A percentile compares a stretch with the other conserved stretches of the same genome.
phyloP scores from a whole-genome alignment of 805 yeast genomes.

The Wickerhamomyces mucosus region DNA sequence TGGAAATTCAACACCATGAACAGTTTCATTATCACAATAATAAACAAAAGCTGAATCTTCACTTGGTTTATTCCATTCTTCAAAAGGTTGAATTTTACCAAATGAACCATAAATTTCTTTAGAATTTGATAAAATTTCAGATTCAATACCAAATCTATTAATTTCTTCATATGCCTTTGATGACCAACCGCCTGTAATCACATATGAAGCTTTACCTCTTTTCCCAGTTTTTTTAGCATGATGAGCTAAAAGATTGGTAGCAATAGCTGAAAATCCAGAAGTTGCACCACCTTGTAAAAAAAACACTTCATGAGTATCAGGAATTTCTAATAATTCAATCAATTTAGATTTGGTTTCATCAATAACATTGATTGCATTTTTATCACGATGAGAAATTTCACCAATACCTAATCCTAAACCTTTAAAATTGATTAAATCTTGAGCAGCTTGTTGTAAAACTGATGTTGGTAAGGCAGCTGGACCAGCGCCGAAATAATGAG shows the following conservation, averaged over 20 bases:
- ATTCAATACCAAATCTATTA: conserved; percentile 65
- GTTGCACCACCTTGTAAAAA: conserved; percentile 99
- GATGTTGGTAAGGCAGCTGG: conserved; percentile 85
- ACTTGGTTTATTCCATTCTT: conserved; percentile 49
- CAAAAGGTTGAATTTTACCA: conserved; percentile 55
- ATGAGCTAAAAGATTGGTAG: conserved; percentile 72
- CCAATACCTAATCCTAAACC: conserved; percentile 79
- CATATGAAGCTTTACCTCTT: conserved; percentile 75
- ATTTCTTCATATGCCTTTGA: conserved; percentile 86
- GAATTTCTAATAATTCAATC: conserved; percentile 56
- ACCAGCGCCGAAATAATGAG: conserved; percentile 95
- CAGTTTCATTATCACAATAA: conserved; percentile 96
- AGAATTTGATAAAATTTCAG: conserved; percentile 59
- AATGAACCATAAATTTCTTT: conserved; percentile 47
- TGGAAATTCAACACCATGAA: conserved; percentile 78
- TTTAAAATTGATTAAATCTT: conserved; percentile 66
- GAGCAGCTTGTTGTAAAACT: conserved; percentile 83
- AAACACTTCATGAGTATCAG: conserved; percentile 89
- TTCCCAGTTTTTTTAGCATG: conserved; percentile 64
- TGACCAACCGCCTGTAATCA: conserved; percentile 93
- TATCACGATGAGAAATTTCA: conserved; percentile 92
- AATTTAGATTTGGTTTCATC: conserved; percentile 67
- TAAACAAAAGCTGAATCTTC: conserved; percentile 77
- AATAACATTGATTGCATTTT: conserved; percentile 68
- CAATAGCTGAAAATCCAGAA: conserved; percentile 84